These are phyloP conservation scores for Fusarium illudens DNA, from an alignment of 2,329 filamentous ascomycete genomes.

Conservation along the genomic window DNA sequence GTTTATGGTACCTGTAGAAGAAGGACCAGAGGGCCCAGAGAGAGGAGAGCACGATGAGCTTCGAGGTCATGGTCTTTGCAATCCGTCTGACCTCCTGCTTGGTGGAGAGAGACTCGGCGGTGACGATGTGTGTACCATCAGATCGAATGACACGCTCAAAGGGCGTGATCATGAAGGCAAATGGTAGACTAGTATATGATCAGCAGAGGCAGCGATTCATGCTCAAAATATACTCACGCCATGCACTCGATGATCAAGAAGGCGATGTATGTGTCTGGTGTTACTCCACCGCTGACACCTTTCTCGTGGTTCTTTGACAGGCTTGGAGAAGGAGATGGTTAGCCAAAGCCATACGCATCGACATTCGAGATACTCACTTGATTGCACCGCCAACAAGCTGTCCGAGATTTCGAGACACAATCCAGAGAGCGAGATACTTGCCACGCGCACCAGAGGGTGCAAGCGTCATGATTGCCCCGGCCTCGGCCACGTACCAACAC, in stretches of 20 bases:
- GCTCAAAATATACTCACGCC: not conserved
- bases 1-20: slow-evolving; percentile 3
- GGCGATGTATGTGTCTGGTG: slow-evolving; percentile 9
- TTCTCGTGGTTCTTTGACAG: slow-evolving; percentile 12
- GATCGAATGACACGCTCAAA: slow-evolving; percentile 13
- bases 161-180: slow-evolving; percentile 11
- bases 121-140: slow-evolving; percentile 9
- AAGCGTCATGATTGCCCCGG: slow-evolving; percentile 58
- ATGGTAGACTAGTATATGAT: not conserved
- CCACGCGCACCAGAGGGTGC: slow-evolving; percentile 56
- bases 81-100: slow-evolving; percentile 6
- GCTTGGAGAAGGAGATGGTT: not conserved
- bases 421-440: slow-evolving; percentile 58
- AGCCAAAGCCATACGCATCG: not conserved
- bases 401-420: slow-evolving; percentile 56
- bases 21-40: slow-evolving; percentile 13
- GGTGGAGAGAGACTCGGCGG: slow-evolving; percentile 3
- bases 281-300: slow-evolving; percentile 8
- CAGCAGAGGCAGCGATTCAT: not conserved
- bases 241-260: slow-evolving; percentile 18
- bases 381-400: slow-evolving; percentile 58
- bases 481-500: slow-evolving; percentile 60
- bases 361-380: slow-evolving; percentile 44
- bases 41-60: slow-evolving; percentile 4
- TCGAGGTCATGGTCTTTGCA: slow-evolving; percentile 10